Evolutionary conservation across 306 rosid genomes (phyloP), one percentile per base, ranked within the genome.

Genomic region (Comarum palustre): DNA sequence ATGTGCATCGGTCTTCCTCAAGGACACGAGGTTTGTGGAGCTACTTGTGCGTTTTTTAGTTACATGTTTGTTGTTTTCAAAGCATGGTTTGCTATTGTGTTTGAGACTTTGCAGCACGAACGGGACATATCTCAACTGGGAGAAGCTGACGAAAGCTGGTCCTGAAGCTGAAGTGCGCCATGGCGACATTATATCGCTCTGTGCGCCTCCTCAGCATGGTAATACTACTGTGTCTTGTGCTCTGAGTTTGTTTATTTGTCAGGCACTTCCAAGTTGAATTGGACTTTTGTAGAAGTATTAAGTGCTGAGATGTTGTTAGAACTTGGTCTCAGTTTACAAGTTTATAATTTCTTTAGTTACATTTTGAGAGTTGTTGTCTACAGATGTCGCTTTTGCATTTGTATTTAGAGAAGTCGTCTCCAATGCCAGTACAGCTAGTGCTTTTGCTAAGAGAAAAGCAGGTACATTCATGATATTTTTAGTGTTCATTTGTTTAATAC

Each of bases 41-140:
- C 64, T 78, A 39, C 9, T 41, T 10, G 36, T 29, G 22, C 1
- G 3, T 17, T 57, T 36, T 13, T 22, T 38, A 2, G 17, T 50
- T 22, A 2, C 34, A 1, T 68, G 62, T 25, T 24, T 48, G 38
- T 60, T 25, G 19, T 14, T 13, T 55, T 69, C 10, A 13, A 14
- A 50, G 69, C 36, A 31, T 71, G n/a, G 43, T 77, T 7, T 34
- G 43, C 85, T 75, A 83, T 60, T 65, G 72, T 73, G n/a, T 73
- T 73, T 71, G 61, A 70, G 67, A 47, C 42, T 73, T 46, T 88
- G 80, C 90, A 91, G 96, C 83, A 88, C 89, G 5, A 94, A 94
- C 78, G 99, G 97, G 69, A 94, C 97, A 0, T 94, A 84, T 84
- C 80, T 91, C 70, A 94, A 91, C 74, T 87, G 97, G 96, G 93